Evolutionary conservation across 345 rosid genomes (phyloP), one percentile per base, ranked within the genome.

Genomic region (Aethionema arabicum): DNA sequence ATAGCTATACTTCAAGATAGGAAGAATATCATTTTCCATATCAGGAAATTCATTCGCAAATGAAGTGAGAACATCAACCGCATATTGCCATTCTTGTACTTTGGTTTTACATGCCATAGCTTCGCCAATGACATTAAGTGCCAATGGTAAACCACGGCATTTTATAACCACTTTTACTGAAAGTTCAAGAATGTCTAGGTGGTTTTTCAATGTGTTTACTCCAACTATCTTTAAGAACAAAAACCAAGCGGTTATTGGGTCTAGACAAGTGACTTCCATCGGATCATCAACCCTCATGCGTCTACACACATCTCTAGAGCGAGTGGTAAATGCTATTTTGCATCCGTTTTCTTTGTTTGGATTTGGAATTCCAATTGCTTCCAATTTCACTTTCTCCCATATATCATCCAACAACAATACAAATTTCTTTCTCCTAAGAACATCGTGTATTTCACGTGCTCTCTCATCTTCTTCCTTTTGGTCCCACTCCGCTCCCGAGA

Each of bases 291-390:
- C 69, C 7, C 32, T 61, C 73, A 69, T 61, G 8, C 29, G 33
- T 1, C 30, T 42, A 54, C 73, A 69, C 5, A 69, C 63, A 2
- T 54, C 68, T 3, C 32, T n/a, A 38, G 50, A 61, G 2, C 62
- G 74, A 6, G 74, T 61, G 8, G 68, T 69, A 11, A 69, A 44
- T n/a, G 10, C 57, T 14, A 73, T n/a, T 41, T 50, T 67, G 14
- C 67, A 43, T 13, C 36, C 16, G 3, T 32, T 53, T 44, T 65
- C 13, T n/a, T 1, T 31, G 29, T 5, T 33, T 0, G 75, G 66
- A 16, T 1, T 14, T 0, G 70, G 70, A 7, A 71, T 40, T 31
- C 75, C 75, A 16, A 72, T 5, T 3, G 4, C 42, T 0, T 4
- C 6, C 30, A 58, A 52, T 7, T 65, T 29, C 39, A 72, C 42